Base-by-base conservation (phyloP, 257 asterid genomes). In the Sherardia arvensis region DNA sequence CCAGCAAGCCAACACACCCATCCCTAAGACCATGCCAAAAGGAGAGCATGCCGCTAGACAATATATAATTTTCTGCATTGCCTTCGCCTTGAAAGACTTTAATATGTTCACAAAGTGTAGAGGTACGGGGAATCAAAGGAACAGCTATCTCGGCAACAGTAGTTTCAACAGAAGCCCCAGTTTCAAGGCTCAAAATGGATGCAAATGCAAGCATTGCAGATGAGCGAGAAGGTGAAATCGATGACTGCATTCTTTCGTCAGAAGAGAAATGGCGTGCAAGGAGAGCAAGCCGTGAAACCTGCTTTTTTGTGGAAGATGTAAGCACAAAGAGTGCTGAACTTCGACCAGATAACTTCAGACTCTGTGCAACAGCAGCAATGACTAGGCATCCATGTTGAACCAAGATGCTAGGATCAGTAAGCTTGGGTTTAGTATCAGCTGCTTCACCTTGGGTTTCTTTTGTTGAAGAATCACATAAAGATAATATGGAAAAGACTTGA, bases 171-270 rank as follows among this genome's bases (percentile, higher is more conserved):
- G 74, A 69, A 71, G 70, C 65, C 71, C 90, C 95, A 79, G 77
- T 71, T 79, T 93, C 97, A 66, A 93, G 99, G 58, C 88, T 78
- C 69, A 90, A 69, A 66, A 93, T 90, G 66, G 99, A 85, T 69
- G 97, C 86, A 69, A 93, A 83, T 76, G 99, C 99, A 56, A 93
- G 84, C 97, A 90, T 90, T 43, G 97, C 88, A 57, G 96, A 87
- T 59, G 96, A 85, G 81, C 91, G 81, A 69, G 85, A 83, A 73
- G 95, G 91, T 57, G 85, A 89, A 65, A 84, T 76, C 53, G 91
- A 72, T 65, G 88, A 72, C 65, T 84, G 91, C 72, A 75, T 74
- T 76, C 87, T 78, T 75, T 85, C 99, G 54, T 90, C 95, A 18
- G 87, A 79, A 64, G 96, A 81, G 66, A 87, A 84, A 79, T 85